Evolutionary conservation across 257 asterid species (phyloP), one percentile per base, ranked within the genome.

Genomic region (Solanum ossicruentum): DNA sequence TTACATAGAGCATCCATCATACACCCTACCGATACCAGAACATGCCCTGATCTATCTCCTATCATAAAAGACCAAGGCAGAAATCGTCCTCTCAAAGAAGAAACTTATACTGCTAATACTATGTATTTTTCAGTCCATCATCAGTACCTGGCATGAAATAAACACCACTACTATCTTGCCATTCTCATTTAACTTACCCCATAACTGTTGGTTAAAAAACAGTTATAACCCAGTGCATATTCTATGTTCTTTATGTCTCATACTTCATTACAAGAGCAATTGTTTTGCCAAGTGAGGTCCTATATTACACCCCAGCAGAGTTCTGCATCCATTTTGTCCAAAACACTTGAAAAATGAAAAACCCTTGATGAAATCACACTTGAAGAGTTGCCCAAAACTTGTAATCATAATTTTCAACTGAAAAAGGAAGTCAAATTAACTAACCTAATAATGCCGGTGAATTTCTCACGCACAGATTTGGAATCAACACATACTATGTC

Each of bases 401-500:
- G 65, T 16, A 4, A 16, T 77, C 2, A 0, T 3, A 77, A 52
- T 77, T 51, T 23, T 77, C 23, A 77, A 23, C 26, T 8, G 41
- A 82, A 73, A 32, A 23, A 77, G 63, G 51, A 77, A 75, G 21
- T 4, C 61, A 13, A 23, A 52, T 41, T 45, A 8, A 28, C 87
- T 21, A 86, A 96, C 98, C 99, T 92, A 79, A 96, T 96, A 80
- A 83, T 93, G 90, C 98, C 98, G 0, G 98, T 88, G 85, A 96
- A 96, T 78, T 93, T 93, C 83, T 95, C 98, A 85, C 91, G 87
- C n/a, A 93, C 95, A 47, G 97, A 93, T 87, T 94, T 93, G 89
- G 96, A 90, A 78, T 97, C 98, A 12, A 96, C 95, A 57, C 99
- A 94, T 88, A 93, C 88, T 82, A 96, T 94, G 90, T 94, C 97